Base-by-base conservation (phyloP, 306 rosid genomes). In the Psophocarpus tetragonolobus region DNA sequence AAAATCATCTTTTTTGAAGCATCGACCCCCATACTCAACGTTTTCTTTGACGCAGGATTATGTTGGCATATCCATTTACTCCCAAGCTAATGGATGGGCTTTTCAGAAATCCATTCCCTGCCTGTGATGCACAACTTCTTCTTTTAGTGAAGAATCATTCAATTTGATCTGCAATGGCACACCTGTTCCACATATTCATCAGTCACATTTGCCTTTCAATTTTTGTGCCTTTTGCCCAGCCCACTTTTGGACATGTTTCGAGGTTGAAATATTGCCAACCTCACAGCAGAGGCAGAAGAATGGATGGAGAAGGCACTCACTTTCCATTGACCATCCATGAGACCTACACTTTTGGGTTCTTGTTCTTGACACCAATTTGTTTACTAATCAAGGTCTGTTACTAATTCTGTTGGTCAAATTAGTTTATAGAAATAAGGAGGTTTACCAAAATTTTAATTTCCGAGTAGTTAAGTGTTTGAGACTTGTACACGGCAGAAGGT, bases 21-120 rank as follows among this genome's bases (percentile, higher is more conserved):
- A 78, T 87, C 87, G 71, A 77, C 87, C 97, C 91, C 99, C 97
- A 85, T 89, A 85, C 91, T 93, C 98, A 92, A 88, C 94, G 91
- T 96, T 93, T 93, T 96, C 93, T 92, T 92, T 96, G 98, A 85
- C 92, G 99, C 99, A 96, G 98, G 99, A 87, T 90, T 91, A 85
- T 84, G 88, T 85, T 87, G 90, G 98, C 98, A 91, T 85, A 84
- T 86, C 93, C 98, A 90, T 88, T 75, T 81, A 81, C 93, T 90
- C 80, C 87, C 91, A 74, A 90, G 94, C 91, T 87, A 89, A 90
- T 83, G 96, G 94, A 87, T 88, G 93, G 85, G 92, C 90, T 80
- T 88, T 87, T 85, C 97, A 85, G 96, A 89, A 91, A 77, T 84
- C 80, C 58, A 68, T 88, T 75, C 79, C 91, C 87, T 82, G 87